Percentiles rank a stretch among this genome's conserved stretches.
Conservation (phyloP, 2,329 filamentous ascomycete species). For the Phialemonium atrogriseum region DNA sequence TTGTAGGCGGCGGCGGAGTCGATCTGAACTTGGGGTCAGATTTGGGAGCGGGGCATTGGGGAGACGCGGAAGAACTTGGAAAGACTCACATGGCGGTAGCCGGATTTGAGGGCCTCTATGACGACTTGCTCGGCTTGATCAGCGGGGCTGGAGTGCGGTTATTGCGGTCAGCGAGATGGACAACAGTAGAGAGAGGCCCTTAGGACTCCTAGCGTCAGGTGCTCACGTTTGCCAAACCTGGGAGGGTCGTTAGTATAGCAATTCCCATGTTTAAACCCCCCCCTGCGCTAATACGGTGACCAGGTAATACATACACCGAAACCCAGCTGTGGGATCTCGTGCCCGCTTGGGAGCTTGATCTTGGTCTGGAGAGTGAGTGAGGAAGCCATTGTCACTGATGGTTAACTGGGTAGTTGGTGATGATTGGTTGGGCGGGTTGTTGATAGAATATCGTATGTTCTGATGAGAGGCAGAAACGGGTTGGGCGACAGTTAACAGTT, state of each 20-base stretch:
- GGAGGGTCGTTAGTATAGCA: slow-evolving; percentile 3
- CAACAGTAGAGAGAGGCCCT: not conserved
- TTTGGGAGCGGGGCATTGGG: too few relatives aligned
- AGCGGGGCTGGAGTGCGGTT: slow-evolving; percentile 20
- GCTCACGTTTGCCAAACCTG: slow-evolving; percentile 46
- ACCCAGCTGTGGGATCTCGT: slow-evolving; percentile 42
- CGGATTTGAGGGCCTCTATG: slow-evolving; percentile 37
- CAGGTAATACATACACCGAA: slow-evolving; percentile 41
- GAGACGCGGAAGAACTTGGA: not conserved
- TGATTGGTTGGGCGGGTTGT: too few relatives aligned
- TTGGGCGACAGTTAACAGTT: too few relatives aligned
- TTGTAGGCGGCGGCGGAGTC: slow-evolving; percentile 44
- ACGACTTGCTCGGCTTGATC: slow-evolving; percentile 28
- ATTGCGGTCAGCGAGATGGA: not conserved
- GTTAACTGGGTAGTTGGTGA: too few relatives aligned
- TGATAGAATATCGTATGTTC: too few relatives aligned
- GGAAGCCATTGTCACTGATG: slow-evolving; percentile 32
- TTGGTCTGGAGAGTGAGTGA: slow-evolving; percentile 37
- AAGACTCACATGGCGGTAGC: slow-evolving; percentile 43
- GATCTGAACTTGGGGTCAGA: slow-evolving; percentile 24
- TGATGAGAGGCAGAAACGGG: too few relatives aligned
- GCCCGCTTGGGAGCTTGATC: slow-evolving; percentile 45
- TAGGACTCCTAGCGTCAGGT: slow-evolving; percentile 10
- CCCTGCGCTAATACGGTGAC: too few relatives aligned
- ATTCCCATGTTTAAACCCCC: too few relatives aligned